Percentiles rank a stretch among this genome's conserved stretches.
Evolutionary conservation across 73 alveolate genomes (phyloP).

Genomic region (Uronychia setigera): DNA sequence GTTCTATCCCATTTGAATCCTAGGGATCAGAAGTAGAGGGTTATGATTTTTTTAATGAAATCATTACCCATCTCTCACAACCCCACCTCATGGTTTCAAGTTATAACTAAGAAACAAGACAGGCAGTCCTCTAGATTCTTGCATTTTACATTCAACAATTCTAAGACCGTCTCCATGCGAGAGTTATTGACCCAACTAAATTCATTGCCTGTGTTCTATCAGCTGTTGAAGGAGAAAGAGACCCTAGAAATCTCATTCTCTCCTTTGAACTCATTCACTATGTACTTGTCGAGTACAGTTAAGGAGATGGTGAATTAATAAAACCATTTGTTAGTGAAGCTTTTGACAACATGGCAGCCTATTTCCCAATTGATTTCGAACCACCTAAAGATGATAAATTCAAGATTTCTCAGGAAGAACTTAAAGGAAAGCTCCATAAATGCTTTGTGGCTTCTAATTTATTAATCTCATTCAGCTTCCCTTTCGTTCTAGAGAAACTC

Average conservation of each 20-base stretch:
- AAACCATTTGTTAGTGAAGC: slow-evolving; percentile 51
- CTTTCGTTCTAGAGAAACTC: slow-evolving; percentile 56
- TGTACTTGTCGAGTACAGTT: slow-evolving; percentile 4
- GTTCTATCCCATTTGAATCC: too few species aligned
- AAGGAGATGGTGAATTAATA: slow-evolving; percentile 1
- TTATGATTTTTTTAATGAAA: too few species aligned
- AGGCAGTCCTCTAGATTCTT: too few species aligned
- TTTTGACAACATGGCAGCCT: slow-evolving; percentile 51
- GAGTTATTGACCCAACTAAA: too few species aligned
- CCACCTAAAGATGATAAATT: slow-evolving; percentile 64
- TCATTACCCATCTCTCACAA: too few species aligned
- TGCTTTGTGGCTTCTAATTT: slow-evolving; percentile 53
- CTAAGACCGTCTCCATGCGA: too few species aligned
- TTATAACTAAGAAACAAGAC: too few species aligned
- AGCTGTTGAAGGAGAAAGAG: slow-evolving; percentile 59
- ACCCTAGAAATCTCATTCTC: slow-evolving; percentile 53
- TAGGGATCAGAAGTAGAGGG: too few species aligned
- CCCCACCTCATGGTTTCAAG: too few species aligned
- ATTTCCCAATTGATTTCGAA: slow-evolving; percentile 60
- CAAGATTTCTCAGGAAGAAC: slow-evolving; percentile 28
- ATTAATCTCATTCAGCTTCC: slow-evolving; percentile 18
- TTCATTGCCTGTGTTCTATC: slow-evolving; percentile 31
- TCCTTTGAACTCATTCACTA: slow-evolving; percentile 41
- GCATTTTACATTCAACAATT: too few species aligned
- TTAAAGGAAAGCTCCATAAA: slow-evolving; percentile 43